phyloP scores from a whole-genome alignment of 192 early-diverging fungal species.

The Entrophospora sp. region DNA sequence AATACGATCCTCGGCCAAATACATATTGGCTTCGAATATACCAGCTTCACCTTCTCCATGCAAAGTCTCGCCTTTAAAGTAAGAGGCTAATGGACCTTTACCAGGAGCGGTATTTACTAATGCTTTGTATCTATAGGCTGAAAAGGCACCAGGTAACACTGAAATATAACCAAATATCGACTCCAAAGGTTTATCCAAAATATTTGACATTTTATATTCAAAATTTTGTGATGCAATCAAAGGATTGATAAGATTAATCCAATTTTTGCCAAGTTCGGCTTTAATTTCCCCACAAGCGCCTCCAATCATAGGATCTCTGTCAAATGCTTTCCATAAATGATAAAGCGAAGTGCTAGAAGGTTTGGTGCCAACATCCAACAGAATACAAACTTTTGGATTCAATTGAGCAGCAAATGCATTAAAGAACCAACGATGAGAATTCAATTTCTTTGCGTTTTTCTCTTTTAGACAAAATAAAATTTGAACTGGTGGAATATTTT shows the following conservation, averaged over 20 bases:
- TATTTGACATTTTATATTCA: constrained; percentile 64
- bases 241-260: constrained; percentile 37
- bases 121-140: constrained; percentile 71
- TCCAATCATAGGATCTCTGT: constrained; percentile 44
- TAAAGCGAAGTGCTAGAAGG: constrained; percentile 50
- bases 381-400: constrained; percentile 48
- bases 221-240: constrained; percentile 56
- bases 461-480: constrained; percentile 82
- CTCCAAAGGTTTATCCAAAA: constrained; percentile 59
- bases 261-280: constrained; percentile 57
- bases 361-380: constrained; percentile 56
- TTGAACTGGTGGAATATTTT: constrained; percentile 65
- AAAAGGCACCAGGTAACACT: constrained; percentile 81
- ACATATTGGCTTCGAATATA: constrained; percentile 71
- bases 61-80: constrained; percentile 60
- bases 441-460: constrained; percentile 88
- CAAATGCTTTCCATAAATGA: constrained; percentile 56
- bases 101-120: constrained; percentile 53
- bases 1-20: constrained; percentile 76
- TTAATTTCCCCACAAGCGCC: constrained; percentile 59
- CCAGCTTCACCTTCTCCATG: constrained; percentile 44
- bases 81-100: constrained; percentile 55
- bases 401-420: constrained; percentile 51
- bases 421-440: too few species aligned
- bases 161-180: constrained; percentile 80